Evolutionary conservation across 2,329 filamentous ascomycete species (phyloP).

Genomic region (Coniochaeta hoffmannii): DNA sequence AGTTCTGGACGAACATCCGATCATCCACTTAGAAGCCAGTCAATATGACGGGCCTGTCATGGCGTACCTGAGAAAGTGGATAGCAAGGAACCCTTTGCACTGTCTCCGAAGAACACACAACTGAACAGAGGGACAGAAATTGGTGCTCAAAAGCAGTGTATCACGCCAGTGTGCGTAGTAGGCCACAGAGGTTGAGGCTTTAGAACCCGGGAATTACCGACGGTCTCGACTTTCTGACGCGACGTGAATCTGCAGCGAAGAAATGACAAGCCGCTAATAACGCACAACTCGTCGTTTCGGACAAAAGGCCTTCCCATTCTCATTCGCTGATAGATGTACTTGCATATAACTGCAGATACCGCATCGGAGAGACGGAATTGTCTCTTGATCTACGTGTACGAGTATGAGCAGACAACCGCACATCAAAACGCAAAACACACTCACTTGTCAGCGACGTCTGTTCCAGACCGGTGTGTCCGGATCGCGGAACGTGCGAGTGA

Average conservation of each 20-base stretch:
- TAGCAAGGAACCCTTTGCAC: neutral
- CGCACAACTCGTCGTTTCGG: neutral
- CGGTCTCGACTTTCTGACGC: neutral
- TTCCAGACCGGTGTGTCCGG: neutral
- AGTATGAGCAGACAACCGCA: too few relatives aligned
- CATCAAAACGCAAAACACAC: too few relatives aligned
- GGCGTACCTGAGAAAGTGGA: too few relatives aligned
- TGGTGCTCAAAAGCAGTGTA: neutral
- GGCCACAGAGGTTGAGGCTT: neutral
- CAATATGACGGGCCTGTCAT: too few relatives aligned
- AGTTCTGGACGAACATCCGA: too few relatives aligned
- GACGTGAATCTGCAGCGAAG: neutral
- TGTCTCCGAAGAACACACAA: neutral
- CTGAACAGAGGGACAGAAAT: too few relatives aligned
- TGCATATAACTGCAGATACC: neutral
- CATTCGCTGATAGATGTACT: neutral
- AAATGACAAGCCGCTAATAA: neutral
- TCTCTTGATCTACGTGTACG: too few relatives aligned
- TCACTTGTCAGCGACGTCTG: neutral
- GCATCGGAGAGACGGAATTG: neutral
- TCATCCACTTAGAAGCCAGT: too few relatives aligned
- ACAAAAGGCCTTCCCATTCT: neutral
- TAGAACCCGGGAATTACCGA: neutral
- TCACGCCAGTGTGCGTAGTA: too few relatives aligned
- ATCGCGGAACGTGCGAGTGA: neutral